Conservation (phyloP, 73 alveolate species). For the Paramecium octaurelia region DNA sequence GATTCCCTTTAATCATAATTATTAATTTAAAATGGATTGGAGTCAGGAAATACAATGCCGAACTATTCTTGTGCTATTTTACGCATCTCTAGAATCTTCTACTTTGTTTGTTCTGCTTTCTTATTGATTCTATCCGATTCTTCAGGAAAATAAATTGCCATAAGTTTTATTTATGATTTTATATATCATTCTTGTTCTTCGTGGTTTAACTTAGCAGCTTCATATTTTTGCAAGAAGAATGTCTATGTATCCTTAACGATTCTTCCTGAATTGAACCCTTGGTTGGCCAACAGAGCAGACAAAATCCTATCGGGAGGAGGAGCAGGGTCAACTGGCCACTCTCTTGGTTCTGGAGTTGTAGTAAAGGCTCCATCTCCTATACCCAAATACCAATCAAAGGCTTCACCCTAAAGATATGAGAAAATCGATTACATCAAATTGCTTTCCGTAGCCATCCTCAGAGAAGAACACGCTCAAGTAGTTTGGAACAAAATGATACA, state of each 20-base stretch:
- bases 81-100: neutral
- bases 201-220: neutral
- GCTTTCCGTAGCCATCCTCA: neutral
- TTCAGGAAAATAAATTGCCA: neutral
- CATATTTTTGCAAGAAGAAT: neutral
- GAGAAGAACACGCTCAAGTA: slow-evolving; percentile 20
- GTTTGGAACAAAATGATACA: slow-evolving; percentile 26
- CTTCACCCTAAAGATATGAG: neutral
- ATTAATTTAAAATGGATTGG: neutral
- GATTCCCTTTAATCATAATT: neutral
- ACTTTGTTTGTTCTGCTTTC: neutral
- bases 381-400: slow-evolving; percentile 28
- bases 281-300: neutral
- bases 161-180: neutral
- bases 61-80: neutral
- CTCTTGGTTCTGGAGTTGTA: neutral
- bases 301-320: slow-evolving; percentile 29
- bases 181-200: neutral
- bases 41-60: neutral
- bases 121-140: neutral
- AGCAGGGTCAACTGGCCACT: neutral
- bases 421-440: neutral
- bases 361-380: slow-evolving; percentile 42
- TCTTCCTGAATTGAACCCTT: slow-evolving; percentile 29
- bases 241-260: neutral